Conservation (phyloP, 441 rosid species). For the Arabidopsis lyrata region DNA sequence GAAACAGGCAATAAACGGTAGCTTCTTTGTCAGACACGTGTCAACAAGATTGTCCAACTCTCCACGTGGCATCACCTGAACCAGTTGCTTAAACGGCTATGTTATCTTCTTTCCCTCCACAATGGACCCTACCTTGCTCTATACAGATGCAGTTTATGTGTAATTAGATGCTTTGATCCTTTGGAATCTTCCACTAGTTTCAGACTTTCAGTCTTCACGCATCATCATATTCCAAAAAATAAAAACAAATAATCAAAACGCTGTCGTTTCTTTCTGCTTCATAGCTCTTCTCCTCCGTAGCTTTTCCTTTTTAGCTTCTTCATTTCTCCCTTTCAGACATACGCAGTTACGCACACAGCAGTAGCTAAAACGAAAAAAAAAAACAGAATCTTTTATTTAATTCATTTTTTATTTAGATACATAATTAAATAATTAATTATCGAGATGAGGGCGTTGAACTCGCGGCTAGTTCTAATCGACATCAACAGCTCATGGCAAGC, state of each 20-base stretch:
- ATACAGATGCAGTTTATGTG: conserved; percentile 48
- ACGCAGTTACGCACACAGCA: background rate
- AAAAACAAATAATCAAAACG: conserved; percentile 18
- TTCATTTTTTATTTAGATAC: conserved; percentile 12
- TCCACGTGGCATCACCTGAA: conserved; percentile 42
- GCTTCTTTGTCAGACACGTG: conserved; percentile 38
- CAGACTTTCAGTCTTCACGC: conserved; percentile 41
- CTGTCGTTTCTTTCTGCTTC: conserved; percentile 28
- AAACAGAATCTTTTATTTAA: conserved; percentile 15
- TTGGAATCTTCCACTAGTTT: conserved; percentile 73
- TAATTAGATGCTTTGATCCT: conserved; percentile 59
- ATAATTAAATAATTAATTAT: background rate
- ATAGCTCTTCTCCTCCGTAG: conserved; percentile 26
- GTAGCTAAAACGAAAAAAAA: conserved; percentile 10
- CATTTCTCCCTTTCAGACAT: conserved; percentile 19
- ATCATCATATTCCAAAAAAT: conserved; percentile 18
- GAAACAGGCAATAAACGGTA: conserved; percentile 10
- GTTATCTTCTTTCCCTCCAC: conserved; percentile 42
- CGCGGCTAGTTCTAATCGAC: conserved; percentile 73
- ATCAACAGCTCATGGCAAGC: conserved; percentile 75
- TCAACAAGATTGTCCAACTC: conserved; percentile 15
- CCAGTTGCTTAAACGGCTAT: conserved; percentile 28
- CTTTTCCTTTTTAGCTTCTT: conserved; percentile 3
- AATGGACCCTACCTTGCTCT: conserved; percentile 52
- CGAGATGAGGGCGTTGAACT: conserved; percentile 63